These are phyloP conservation scores for Gossypioides kirkii DNA, from an alignment of 345 rosid genomes.

Conservation along the genomic window DNA sequence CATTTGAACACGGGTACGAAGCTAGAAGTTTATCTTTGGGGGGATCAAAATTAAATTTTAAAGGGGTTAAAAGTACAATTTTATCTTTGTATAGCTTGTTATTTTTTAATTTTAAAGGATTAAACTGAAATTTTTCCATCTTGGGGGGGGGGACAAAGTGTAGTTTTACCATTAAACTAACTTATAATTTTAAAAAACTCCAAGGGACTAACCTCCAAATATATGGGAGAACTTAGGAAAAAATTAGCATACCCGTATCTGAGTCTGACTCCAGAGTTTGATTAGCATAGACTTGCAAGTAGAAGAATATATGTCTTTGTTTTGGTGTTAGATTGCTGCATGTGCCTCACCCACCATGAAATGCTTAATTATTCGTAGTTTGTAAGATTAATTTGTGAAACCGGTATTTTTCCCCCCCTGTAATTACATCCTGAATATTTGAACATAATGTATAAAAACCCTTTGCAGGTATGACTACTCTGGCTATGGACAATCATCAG, in stretches of 20 bases:
- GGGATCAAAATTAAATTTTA: too few relatives aligned
- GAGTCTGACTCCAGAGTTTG: not conserved
- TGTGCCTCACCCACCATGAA: not conserved
- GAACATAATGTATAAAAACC: not conserved
- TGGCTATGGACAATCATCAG: constrained; percentile 94
- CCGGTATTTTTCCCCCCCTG: not conserved
- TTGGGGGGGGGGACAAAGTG: too few relatives aligned
- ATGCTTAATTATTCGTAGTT: not conserved
- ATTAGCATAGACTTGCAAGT: not conserved
- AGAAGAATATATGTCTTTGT: not conserved
- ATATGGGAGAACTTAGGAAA: not conserved
- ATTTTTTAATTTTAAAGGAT: too few relatives aligned
- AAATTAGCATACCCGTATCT: not conserved
- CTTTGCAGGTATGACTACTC: constrained; percentile 86
- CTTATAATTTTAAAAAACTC: too few relatives aligned
- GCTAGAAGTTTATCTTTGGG: too few relatives aligned
- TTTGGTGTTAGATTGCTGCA: not conserved
- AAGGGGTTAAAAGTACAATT: too few relatives aligned
- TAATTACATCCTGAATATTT: not conserved
- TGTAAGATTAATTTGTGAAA: not conserved
- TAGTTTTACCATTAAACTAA: too few relatives aligned
- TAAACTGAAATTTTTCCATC: too few relatives aligned
- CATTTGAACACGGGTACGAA: too few relatives aligned
- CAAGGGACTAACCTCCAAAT: not conserved
- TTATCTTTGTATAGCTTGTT: too few relatives aligned